Conservation (phyloP, 1,284 basidiomycete genomes). For the Thecaphora thlaspeos region DNA sequence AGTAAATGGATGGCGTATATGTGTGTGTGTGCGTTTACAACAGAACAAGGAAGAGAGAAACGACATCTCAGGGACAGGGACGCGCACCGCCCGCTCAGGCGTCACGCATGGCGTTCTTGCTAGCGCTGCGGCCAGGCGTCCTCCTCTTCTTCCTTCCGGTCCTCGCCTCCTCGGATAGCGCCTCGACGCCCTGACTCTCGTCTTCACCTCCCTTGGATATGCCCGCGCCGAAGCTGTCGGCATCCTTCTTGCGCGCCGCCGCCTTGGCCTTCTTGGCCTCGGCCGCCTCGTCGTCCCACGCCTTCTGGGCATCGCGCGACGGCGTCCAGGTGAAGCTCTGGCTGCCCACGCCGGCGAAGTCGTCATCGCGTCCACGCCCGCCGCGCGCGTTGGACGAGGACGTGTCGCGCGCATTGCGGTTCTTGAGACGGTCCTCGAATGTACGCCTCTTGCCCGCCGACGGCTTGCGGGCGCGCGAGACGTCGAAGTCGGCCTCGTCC, state of each 20-base stretch:
- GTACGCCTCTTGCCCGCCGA: constrained; percentile 31
- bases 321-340: constrained; percentile 44
- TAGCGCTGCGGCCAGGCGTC: constrained; percentile 48
- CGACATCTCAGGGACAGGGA: too few species aligned
- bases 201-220: constrained; percentile 52
- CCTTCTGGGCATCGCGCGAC: constrained; percentile 6
- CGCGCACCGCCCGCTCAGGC: too few species aligned
- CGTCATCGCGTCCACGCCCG: constrained; percentile 9
- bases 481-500: not conserved
- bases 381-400: constrained; percentile 9
- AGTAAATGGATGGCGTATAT: too few species aligned
- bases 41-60: too few species aligned
- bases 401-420: constrained; percentile 10
- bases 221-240: constrained; percentile 44
- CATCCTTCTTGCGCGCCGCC: constrained; percentile 3
- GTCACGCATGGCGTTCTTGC: constrained; percentile 46
- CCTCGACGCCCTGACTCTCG: constrained; percentile 65
- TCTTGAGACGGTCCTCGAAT: constrained; percentile 32
- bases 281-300: constrained; percentile 5
- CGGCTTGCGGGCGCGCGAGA: constrained; percentile 2
- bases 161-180: constrained; percentile 75
- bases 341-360: constrained; percentile 7
- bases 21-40: too few species aligned
- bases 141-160: constrained; percentile 49
- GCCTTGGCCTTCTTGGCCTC: constrained; percentile 1